Conservation (phyloP, 2,329 filamentous ascomycete genomes). For the Emydomyces testavorans region DNA sequence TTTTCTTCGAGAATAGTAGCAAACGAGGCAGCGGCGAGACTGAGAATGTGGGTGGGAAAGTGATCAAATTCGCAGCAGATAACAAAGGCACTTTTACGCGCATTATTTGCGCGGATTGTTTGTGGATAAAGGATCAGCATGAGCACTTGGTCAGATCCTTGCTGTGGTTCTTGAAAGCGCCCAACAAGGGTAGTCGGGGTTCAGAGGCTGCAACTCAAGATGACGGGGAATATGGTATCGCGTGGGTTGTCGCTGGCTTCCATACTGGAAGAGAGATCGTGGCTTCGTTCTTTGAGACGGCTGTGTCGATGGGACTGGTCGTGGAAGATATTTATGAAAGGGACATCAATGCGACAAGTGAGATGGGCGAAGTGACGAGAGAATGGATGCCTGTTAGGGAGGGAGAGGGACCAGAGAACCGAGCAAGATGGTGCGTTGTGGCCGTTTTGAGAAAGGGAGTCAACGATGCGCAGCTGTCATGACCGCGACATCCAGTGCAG, state of each 20-base stretch:
- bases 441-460: conserved; percentile 30
- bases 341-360: conserved; percentile 35
- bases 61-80: conserved; percentile 27
- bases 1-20: conserved; percentile 23
- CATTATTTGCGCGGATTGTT: conserved; percentile 50
- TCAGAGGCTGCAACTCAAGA: not conserved
- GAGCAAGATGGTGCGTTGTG: conserved; percentile 48
- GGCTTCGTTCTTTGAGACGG: conserved; percentile 44
- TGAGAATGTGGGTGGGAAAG: not conserved
- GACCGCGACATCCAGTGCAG: no score
- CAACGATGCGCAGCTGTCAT: no score
- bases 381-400: conserved; percentile 38
- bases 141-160: conserved; percentile 45
- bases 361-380: conserved; percentile 34
- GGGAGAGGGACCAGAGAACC: conserved; percentile 38
- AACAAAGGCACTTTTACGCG: conserved; percentile 38
- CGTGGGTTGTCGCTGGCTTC: conserved; percentile 46
- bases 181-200: not conserved
- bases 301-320: conserved; percentile 34
- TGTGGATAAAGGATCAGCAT: conserved; percentile 50
- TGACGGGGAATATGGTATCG: conserved; percentile 25
- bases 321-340: conserved; percentile 46
- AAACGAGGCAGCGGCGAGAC: not conserved
- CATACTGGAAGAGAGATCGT: conserved; percentile 48
- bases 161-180: conserved; percentile 42